phyloP scores from a whole-genome alignment of 108 stramenopile species.

The Cylindrotheca closterium region DNA sequence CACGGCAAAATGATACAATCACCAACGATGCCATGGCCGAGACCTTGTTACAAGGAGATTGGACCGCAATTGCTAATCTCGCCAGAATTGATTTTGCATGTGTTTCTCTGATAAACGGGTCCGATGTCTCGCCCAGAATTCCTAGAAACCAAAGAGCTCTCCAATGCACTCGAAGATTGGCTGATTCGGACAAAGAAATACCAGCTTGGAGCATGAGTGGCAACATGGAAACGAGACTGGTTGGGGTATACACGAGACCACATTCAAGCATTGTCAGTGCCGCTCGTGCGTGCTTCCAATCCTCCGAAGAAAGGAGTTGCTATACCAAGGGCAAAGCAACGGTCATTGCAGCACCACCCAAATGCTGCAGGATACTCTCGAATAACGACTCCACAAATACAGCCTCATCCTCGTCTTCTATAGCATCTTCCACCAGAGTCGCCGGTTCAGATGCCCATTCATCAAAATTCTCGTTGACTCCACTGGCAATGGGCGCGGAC shows the following conservation, averaged over 20 bases:
- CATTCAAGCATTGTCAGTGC: conserved; percentile 58
- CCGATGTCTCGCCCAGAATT: conserved; percentile 46
- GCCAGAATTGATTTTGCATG: conserved; percentile 40
- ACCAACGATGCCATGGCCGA: conserved; percentile 56
- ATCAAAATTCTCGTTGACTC: conserved; percentile 42
- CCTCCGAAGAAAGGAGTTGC: conserved; percentile 23
- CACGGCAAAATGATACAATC: conserved; percentile 67
- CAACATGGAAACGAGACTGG: conserved; percentile 51
- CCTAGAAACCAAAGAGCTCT: conserved; percentile 70
- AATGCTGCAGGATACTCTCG: conserved; percentile 49
- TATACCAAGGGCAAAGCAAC: conserved; percentile 52
- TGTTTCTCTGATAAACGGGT: conserved; percentile 2
- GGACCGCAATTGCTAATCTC: conserved; percentile 26
- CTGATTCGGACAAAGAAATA: conserved; percentile 24
- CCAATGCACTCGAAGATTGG: conserved; percentile 52
- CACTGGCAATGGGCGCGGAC: conserved; percentile 29
- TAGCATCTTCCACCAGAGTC: conserved; percentile 37
- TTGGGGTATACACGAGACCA: conserved; percentile 57
- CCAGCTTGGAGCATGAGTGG: conserved; percentile 54
- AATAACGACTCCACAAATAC: conserved; percentile 51
- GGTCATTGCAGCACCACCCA: conserved; percentile 51
- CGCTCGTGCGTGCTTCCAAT: conserved; percentile 46
- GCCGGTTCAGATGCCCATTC: conserved; percentile 55
- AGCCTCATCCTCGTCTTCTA: conserved; percentile 49
- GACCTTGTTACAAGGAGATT: conserved; percentile 56